Conservation (phyloP, 768 basidiomycete genomes). For the Mycena haematopus region DNA sequence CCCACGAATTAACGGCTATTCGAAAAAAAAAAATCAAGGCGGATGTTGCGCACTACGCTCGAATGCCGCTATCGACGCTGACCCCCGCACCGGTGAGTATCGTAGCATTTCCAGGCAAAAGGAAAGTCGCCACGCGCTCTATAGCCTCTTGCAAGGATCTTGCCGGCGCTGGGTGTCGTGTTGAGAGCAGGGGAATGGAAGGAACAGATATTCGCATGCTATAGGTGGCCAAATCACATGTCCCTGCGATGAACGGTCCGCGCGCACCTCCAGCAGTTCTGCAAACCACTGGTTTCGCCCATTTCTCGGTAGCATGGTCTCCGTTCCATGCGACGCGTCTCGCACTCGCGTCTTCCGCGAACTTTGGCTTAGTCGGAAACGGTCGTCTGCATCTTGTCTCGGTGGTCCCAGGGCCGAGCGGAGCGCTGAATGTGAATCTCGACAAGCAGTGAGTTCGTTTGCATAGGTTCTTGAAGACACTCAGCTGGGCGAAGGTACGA, state of each 20-base stretch:
- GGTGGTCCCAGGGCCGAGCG: slow-evolving; percentile 53
- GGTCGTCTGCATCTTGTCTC: slow-evolving; percentile 81
- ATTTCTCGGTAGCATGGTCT: slow-evolving; percentile 84
- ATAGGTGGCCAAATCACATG: slow-evolving; percentile 17
- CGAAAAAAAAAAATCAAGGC: background rate
- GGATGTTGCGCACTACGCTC: slow-evolving; percentile 67
- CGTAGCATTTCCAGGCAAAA: slow-evolving; percentile 71
- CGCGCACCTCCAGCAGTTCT: slow-evolving; percentile 54
- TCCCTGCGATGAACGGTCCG: slow-evolving; percentile 40
- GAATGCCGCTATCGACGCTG: slow-evolving; percentile 93
- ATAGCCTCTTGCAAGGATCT: slow-evolving; percentile 59
- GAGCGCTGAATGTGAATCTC: slow-evolving; percentile 51
- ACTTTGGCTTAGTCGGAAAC: slow-evolving; percentile 96
- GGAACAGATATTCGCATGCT: slow-evolving; percentile 86
- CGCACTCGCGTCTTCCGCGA: slow-evolving; percentile 85
- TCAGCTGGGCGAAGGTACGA: slow-evolving; percentile 67
- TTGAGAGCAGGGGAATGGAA: slow-evolving; percentile 69
- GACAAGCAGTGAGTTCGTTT: slow-evolving; percentile 71
- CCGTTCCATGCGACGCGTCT: slow-evolving; percentile 80
- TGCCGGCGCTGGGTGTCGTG: slow-evolving; percentile 41
- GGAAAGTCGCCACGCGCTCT: slow-evolving; percentile 68
- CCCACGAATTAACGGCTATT: background rate
- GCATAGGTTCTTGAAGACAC: slow-evolving; percentile 1
- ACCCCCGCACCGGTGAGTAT: slow-evolving; percentile 92
- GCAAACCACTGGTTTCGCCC: slow-evolving; percentile 84